Conservation (phyloP, 345 rosid species). For the Passiflora organensis region DNA sequence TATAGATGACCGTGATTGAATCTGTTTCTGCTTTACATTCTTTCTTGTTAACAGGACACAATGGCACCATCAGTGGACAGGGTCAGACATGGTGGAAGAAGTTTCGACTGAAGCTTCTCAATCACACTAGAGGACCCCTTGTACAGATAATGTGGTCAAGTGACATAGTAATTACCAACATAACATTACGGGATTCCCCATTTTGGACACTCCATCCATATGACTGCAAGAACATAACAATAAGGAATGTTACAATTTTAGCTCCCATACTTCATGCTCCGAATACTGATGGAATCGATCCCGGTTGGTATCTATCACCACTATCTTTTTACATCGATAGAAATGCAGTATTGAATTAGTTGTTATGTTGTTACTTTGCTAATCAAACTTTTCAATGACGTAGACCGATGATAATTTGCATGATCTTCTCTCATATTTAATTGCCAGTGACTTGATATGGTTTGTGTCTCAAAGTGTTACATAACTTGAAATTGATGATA, state of each 20-base stretch:
- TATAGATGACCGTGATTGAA: not conserved
- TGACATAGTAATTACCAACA: conserved; percentile 66
- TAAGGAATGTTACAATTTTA: conserved; percentile 71
- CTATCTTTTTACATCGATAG: not conserved
- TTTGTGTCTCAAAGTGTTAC: no score
- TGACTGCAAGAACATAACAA: conserved; percentile 86
- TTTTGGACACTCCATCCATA: conserved; percentile 98
- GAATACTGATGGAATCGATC: conserved; percentile 97
- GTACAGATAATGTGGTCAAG: conserved; percentile 96
- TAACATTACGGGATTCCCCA: conserved; percentile 86
- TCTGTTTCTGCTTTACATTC: not conserved
- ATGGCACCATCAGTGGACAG: conserved; percentile 94
- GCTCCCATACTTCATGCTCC: conserved; percentile 82
- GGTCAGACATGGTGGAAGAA: conserved; percentile 97
- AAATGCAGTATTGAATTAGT: no score
- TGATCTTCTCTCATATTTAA: no score
- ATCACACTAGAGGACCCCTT: conserved; percentile 91
- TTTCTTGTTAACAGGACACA: conserved; percentile 60
- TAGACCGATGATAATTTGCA: no score
- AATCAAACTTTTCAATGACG: no score
- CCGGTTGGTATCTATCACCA: conserved; percentile 46
- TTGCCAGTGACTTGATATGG: no score
- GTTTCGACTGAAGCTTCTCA: conserved; percentile 86
- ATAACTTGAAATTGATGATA: no score
- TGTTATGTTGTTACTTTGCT: no score